Evolutionary conservation across 108 stramenopile genomes (phyloP), one percentile per base, ranked within the genome.

Genomic region (Parietichytrium sp.): DNA sequence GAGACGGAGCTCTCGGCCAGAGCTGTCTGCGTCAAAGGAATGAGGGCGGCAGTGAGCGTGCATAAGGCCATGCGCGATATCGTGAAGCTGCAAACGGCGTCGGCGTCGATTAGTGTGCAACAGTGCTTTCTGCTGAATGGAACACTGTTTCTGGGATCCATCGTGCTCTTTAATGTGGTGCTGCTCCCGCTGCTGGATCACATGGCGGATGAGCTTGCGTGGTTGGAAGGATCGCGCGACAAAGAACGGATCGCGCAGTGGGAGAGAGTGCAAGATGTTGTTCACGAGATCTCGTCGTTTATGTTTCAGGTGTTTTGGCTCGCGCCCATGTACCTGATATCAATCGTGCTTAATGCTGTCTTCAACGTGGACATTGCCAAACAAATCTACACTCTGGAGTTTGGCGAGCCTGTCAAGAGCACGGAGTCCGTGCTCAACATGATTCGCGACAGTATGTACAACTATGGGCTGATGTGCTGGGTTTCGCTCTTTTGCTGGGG

Each of bases 111-210:
- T 25, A 45, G 38, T 1, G 45, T 42, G 61, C 61, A 72, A 42
- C 61, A 72, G 61, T 72, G 61, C 61, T 72, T 72, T 42, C 38
- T 72, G 16, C 36, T 72, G 61, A 72, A 72, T 20, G 61, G 61
- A n/a, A 72, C 61, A 7, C 36, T 72, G 6, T 72, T 72, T 25
- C 33, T 72, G 38, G 61, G 61, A 6, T 45, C 38, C 33, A 33
- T 72, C 6, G 10, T 72, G 8, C 38, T 42, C 38, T 72, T 45
- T 25, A 72, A 72, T 25, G 36, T 72, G 10, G 61, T 72, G 29
- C 61, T 72, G 16, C 36, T 42, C 10, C 61, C 61, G 6, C 8
- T 72, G 13, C 42, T 72, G 20, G 61, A 6, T 12, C n/a, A 72
- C 20, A 33, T 72, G 42, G 13, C 23, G 6, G 20, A 27, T 20